A percentile compares a stretch with the other conserved stretches of the same genome.
Evolutionary conservation across 768 basidiomycete genomes (phyloP).

Genomic region (Boletus subcaerulescens): DNA sequence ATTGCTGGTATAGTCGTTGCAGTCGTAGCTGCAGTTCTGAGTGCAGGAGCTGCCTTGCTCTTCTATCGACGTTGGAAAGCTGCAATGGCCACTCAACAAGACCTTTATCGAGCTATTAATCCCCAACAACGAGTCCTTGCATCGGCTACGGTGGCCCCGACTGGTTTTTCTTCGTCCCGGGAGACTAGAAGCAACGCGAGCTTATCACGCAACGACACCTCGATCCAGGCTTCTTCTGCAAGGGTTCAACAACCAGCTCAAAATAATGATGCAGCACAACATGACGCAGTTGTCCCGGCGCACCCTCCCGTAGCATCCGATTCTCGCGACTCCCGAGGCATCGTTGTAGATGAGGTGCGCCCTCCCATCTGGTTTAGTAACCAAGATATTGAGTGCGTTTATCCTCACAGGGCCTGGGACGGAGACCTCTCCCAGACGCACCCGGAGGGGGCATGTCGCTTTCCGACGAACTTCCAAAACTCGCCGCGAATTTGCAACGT

Average conservation of each 20-base stretch:
- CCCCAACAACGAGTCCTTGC: conserved; percentile 8
- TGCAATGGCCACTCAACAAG: conserved; percentile 11
- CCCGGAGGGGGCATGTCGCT: conserved; percentile 18
- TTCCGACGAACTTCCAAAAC: conserved; percentile 14
- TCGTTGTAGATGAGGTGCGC: conserved; percentile 19
- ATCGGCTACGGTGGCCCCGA: background rate
- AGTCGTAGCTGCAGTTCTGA: conserved; percentile 8
- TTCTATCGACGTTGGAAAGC: conserved; percentile 32
- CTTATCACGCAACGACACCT: conserved; percentile 6
- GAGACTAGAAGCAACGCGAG: conserved; percentile 15
- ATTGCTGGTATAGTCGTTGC: conserved; percentile 23
- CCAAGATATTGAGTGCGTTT: background rate
- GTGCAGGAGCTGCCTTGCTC: conserved; percentile 16
- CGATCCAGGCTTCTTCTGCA: background rate
- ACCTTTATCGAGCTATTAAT: conserved; percentile 10
- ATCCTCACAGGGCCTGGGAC: conserved; percentile 6
- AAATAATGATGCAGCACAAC: background rate
- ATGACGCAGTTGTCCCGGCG: background rate
- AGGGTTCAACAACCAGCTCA: conserved; percentile 7
- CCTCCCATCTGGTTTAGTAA: background rate
- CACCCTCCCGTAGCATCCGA: background rate
- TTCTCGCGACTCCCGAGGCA: conserved; percentile 14
- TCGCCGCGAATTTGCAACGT: background rate
- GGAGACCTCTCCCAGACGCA: conserved; percentile 21
- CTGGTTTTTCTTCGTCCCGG: conserved; percentile 21